A percentile compares a stretch with the other conserved stretches of the same genome.
phyloP scores from a whole-genome alignment of 768 basidiomycete species.

The Chiua virens region DNA sequence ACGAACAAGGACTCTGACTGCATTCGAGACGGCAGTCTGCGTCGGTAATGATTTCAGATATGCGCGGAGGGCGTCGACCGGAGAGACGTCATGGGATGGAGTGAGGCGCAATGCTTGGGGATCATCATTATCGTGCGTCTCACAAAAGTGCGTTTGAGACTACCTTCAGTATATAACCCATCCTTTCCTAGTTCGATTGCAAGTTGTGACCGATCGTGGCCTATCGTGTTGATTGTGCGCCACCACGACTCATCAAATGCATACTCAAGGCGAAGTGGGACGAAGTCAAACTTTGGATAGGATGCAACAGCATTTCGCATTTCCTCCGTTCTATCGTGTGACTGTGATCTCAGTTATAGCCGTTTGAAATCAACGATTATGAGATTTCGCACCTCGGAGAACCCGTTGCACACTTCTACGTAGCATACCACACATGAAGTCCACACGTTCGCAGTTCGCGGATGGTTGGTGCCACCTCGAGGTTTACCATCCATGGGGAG shows the following conservation, averaged over 20 bases:
- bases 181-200: constrained; percentile 53
- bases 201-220: constrained; percentile 26
- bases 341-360: constrained; percentile 36
- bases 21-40: constrained; percentile 61
- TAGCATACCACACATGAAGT: constrained; percentile 61
- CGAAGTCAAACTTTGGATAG: constrained; percentile 55
- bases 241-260: constrained; percentile 75
- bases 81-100: constrained; percentile 13
- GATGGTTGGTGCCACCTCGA: constrained; percentile 64
- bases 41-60: constrained; percentile 73
- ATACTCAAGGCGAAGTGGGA: constrained; percentile 67
- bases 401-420: constrained; percentile 64
- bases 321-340: constrained; percentile 54
- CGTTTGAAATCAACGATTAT: not conserved
- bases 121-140: constrained; percentile 1
- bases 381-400: constrained; percentile 52
- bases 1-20: constrained; percentile 60
- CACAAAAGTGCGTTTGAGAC: not conserved
- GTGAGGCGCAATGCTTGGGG: constrained; percentile 23
- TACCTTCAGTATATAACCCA: constrained; percentile 41
- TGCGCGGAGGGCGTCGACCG: constrained; percentile 36
- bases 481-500: constrained; percentile 29
- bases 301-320: constrained; percentile 44
- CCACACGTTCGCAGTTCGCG: constrained; percentile 63
- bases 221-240: constrained; percentile 42